Evolutionary conservation across 371 early-diverging fungal species (phyloP).

Genomic region (Mortierella sp.): DNA sequence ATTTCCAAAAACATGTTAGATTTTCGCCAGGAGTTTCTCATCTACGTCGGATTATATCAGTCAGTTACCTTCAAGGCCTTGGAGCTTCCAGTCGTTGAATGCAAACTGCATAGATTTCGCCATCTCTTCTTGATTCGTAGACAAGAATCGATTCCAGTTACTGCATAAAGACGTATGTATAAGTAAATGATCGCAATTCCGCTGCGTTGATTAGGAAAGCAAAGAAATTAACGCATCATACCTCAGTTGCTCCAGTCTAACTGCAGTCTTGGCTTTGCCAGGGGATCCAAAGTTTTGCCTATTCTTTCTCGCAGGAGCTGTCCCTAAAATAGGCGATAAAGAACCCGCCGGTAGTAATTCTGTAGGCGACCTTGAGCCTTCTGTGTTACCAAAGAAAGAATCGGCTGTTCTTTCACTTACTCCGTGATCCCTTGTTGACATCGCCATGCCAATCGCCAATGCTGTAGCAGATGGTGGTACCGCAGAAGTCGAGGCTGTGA

Average conservation of each 20-base stretch:
- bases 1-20: neutral
- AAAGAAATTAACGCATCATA: conserved; percentile 2
- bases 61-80: conserved; percentile 68
- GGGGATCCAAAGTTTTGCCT: conserved; percentile 48
- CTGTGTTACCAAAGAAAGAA: neutral
- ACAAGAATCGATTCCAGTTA: conserved; percentile 77
- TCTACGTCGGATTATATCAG: neutral
- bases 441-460: conserved; percentile 11
- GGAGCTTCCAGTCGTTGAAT: conserved; percentile 73
- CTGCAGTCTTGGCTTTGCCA: conserved; percentile 45
- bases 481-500: conserved; percentile 31
- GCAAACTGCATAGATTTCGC: conserved; percentile 78
- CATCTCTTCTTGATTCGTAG: conserved; percentile 78
- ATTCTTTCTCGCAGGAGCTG: conserved; percentile 32
- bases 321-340: conserved; percentile 41
- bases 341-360: conserved; percentile 41
- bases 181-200: neutral
- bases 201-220: neutral
- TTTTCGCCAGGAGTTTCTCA: neutral
- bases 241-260: conserved; percentile 50
- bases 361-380: conserved; percentile 35
- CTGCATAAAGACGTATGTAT: conserved; percentile 35
- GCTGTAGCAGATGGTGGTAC: conserved; percentile 3
- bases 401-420: conserved; percentile 16
- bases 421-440: conserved; percentile 18